Base-by-base conservation (phyloP, 116 monocot species). In the Thalassia testudinum region DNA sequence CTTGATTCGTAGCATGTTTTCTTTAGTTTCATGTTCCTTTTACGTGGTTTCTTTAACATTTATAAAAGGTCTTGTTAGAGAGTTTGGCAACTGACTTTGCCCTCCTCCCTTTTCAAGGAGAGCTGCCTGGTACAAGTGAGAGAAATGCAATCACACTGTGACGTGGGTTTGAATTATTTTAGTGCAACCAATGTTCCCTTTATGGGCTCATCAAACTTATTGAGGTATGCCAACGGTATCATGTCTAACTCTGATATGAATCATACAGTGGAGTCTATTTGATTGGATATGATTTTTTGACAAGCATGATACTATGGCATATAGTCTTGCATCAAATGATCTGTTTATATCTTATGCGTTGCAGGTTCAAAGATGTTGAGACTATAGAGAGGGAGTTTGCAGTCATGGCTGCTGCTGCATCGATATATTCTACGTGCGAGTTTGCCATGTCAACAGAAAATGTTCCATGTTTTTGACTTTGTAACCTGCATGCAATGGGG, bases 371-470 rank as follows among this genome's bases (percentile, higher is more conserved):
- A 37, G 62, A 66, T 37, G 43, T 51, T 10, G 76, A 72, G 12
- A 22, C 53, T 19, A 37, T 50, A 8, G 78, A 90, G 47, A 54
- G 28, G 37, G 81, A 81, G 52, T 58, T 38, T 63, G 78, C 73
- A 38, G 73, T 91, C 20, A 64, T 61, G 59, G 85, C 91, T 45
- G 91, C 91, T 43, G 91, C 91, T 12, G 91, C 91, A 58, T 91
- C 91, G n/a, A 67, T 91, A 40, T 85, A 91, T 58, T 91, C 91
- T 25, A 81, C 85, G n/a, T 81, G 85, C 65, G 75, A 68, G 65
- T 49, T 91, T 55, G 70, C 76, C 61, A 70, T 78, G 72, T 53
- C 68, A 1, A 47, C 52, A 44, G 68, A 68, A 34, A 68, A 68
- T 43, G 37, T 68, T 26, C 27, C 68, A 3, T 61, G 68, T 48